phyloP scores from a whole-genome alignment of 495 filamentous ascomycete species.

The Xylaria bambusicola region DNA sequence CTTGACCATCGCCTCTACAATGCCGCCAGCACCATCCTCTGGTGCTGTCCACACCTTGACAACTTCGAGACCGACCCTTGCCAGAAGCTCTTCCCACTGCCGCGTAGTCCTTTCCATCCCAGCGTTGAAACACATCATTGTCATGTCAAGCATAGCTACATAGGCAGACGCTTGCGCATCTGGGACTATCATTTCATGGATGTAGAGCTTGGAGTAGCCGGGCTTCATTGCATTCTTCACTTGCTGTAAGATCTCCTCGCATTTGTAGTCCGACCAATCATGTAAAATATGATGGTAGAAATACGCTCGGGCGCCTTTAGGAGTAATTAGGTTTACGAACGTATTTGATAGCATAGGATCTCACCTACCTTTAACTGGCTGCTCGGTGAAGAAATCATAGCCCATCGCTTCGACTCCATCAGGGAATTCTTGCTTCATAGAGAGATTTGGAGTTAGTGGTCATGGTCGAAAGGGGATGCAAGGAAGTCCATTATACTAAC shows the following conservation, averaged over 20 bases:
- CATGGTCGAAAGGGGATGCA: no score
- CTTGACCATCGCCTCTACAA: conserved; percentile 10
- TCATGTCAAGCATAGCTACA: conserved; percentile 44
- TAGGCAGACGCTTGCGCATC: conserved; percentile 42
- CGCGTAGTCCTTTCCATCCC: conserved; percentile 34
- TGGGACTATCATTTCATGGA: conserved; percentile 56
- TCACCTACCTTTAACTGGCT: conserved; percentile 30
- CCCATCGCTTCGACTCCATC: conserved; percentile 25
- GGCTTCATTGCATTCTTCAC: conserved; percentile 40
- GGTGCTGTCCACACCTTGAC: conserved; percentile 40
- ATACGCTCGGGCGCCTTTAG: conserved; percentile 37
- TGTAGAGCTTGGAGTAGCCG: conserved; percentile 39
- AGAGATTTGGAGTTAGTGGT: no score
- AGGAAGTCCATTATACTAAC: no score
- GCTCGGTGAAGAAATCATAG: conserved; percentile 32
- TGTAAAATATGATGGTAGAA: conserved; percentile 47
- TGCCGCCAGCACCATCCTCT: conserved; percentile 7
- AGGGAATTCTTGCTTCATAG: not conserved
- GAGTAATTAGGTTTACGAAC: not conserved
- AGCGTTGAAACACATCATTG: conserved; percentile 34
- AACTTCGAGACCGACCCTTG: conserved; percentile 42
- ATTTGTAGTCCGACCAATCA: conserved; percentile 43
- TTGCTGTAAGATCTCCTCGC: conserved; percentile 42
- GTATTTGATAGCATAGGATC: not conserved
- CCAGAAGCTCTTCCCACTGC: conserved; percentile 33